Conservation (phyloP, 192 early-diverging fungal species). For the Umbelopsis sp. region DNA sequence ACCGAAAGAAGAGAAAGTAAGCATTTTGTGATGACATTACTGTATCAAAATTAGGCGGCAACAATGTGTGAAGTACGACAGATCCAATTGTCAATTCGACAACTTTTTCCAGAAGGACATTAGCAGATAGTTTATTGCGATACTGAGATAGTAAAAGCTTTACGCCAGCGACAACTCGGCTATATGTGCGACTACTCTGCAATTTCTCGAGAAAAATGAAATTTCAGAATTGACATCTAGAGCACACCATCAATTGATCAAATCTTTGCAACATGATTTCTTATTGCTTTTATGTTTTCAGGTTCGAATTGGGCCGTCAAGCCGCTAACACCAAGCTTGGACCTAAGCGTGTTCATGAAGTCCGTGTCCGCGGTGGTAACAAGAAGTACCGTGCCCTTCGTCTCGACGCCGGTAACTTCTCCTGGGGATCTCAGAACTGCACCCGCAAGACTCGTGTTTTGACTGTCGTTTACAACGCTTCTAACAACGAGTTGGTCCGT, state of each 20-base stretch:
- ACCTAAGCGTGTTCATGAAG: constrained; percentile 92
- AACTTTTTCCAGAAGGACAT: too few relatives aligned
- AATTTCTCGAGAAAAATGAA: too few relatives aligned
- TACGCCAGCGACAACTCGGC: too few relatives aligned
- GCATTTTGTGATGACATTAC: constrained; percentile 1
- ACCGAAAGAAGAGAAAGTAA: constrained; percentile 99
- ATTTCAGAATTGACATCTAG: too few relatives aligned
- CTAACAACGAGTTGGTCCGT: constrained; percentile 99
- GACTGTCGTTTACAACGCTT: constrained; percentile 96
- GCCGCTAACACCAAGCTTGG: constrained; percentile 97
- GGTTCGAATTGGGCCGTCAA: constrained; percentile 99
- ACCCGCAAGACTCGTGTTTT: constrained; percentile 97
- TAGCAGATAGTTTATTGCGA: too few relatives aligned
- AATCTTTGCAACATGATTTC: not conserved
- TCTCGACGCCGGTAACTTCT: constrained; percentile 95
- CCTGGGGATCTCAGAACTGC: constrained; percentile 95
- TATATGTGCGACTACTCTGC: too few relatives aligned
- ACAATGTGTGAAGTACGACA: not conserved
- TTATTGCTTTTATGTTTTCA: not conserved
- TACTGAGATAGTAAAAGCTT: too few relatives aligned
- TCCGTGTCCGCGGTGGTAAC: constrained; percentile 99
- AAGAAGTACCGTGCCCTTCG: constrained; percentile 97
- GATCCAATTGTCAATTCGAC: not conserved
- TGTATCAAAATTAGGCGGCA: not conserved
- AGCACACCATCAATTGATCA: too few relatives aligned